These are phyloP conservation scores for Cocos nucifera DNA, from an alignment of 176 grass and related monocot species.

Conservation along the genomic window DNA sequence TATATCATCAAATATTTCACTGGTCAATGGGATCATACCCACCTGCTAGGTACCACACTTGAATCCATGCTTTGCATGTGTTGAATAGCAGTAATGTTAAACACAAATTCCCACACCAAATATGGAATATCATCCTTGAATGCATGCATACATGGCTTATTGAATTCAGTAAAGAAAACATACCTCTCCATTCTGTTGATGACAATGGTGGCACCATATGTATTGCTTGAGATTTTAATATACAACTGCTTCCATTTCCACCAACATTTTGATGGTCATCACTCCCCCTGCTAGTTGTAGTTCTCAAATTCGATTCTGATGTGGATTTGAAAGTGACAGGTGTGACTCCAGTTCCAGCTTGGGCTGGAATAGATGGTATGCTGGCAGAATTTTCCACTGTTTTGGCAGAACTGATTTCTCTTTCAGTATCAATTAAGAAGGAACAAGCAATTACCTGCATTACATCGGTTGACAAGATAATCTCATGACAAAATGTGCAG, in stretches of 20 bases:
- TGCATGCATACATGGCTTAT: too few relatives aligned
- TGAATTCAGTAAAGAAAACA: background rate
- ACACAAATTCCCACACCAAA: too few relatives aligned
- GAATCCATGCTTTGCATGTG: too few relatives aligned
- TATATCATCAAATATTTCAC: too few relatives aligned
- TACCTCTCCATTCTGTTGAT: constrained; percentile 14
- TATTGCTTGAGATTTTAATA: background rate
- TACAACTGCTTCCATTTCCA: background rate
- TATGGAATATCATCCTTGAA: too few relatives aligned
- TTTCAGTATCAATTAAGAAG: constrained; percentile 7
- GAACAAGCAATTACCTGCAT: constrained; percentile 22
- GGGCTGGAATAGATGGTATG: constrained; percentile 1
- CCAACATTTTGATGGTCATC: background rate
- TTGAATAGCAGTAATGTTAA: too few relatives aligned
- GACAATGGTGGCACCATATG: background rate
- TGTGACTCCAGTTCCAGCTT: constrained; percentile 6
- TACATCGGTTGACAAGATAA: background rate
- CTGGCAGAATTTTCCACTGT: background rate
- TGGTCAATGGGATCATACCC: too few relatives aligned
- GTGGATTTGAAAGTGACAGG: background rate
- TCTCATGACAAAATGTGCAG: background rate
- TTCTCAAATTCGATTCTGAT: constrained; percentile 2
- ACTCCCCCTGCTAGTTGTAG: background rate
- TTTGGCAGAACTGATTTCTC: constrained; percentile 1
- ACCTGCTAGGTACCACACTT: too few relatives aligned